Percentiles rank a stretch among this genome's conserved stretches.
Conservation (phyloP, 768 basidiomycete genomes). For the Kwoniella newhampshirensis region DNA sequence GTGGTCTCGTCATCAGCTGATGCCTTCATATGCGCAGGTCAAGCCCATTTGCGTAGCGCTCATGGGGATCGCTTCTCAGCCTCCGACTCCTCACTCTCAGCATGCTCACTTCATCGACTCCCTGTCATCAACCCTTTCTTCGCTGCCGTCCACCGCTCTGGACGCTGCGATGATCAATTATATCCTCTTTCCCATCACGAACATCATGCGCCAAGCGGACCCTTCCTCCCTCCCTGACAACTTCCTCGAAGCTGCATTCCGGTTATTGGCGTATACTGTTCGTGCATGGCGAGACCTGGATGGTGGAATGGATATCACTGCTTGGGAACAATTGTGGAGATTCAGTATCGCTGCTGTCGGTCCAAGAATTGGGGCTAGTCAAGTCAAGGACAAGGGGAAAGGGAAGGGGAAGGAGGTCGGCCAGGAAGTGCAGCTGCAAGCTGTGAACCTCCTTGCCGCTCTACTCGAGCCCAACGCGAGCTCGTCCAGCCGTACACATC, state of each 20-base stretch:
- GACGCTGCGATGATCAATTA: constrained; percentile 71
- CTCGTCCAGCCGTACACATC: constrained; percentile 20
- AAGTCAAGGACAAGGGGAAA: constrained; percentile 59
- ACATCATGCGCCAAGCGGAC: constrained; percentile 74
- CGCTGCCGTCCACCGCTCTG: constrained; percentile 57
- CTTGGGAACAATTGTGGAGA: constrained; percentile 82
- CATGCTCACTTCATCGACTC: constrained; percentile 61
- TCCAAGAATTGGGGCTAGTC: constrained; percentile 62
- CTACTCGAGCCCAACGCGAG: constrained; percentile 59
- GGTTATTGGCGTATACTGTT: constrained; percentile 62
- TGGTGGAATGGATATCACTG: constrained; percentile 58
- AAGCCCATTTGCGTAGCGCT: constrained; percentile 80
- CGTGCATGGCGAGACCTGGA: constrained; percentile 67
- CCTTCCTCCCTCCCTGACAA: constrained; percentile 72
- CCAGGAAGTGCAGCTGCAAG: constrained; percentile 79
- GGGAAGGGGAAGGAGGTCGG: constrained; percentile 65
- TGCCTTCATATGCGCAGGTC: constrained; percentile 52
- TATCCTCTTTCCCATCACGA: constrained; percentile 80
- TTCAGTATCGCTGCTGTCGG: constrained; percentile 59
- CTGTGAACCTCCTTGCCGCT: constrained; percentile 65
- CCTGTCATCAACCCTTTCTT: constrained; percentile 59
- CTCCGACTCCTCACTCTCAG: constrained; percentile 62
- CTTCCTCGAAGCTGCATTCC: constrained; percentile 71
- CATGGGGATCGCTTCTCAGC: constrained; percentile 63
- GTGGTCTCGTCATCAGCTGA: constrained; percentile 1